Base-by-base conservation (phyloP, 371 early-diverging fungal species). In the Apophysomyces ossiformis region DNA sequence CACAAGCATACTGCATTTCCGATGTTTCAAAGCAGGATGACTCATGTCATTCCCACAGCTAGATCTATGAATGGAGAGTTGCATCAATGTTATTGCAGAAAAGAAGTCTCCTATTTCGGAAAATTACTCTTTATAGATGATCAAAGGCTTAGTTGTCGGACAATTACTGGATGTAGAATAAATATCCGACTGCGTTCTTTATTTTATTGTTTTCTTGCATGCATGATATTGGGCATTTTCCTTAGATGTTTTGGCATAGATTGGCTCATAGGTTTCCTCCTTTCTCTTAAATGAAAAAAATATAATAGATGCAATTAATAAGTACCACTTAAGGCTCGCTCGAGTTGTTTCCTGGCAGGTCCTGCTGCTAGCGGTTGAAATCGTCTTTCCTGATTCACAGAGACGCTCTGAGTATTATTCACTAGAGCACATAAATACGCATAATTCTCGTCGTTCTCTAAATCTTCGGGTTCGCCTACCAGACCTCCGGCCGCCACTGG, bases 391-490 rank as follows among this genome's bases (percentile, higher is more conserved):
- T 43, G 37, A 58, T 68, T 60, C 13, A 68, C 32, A 6, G 57
- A 13, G 6, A 68, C 44, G 37, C 64, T 63, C 37, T 58, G 60
- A 6, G 59, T 63, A 39, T 37, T 58, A 15, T 63, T 36, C 2
- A 64, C 39, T 12, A 58, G 36, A 47, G 39, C 39, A 38, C 32
- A 45, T 12, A 57, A 41, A 21, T 62, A 61, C 9, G 50, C 37
- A 21, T 68, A 59, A 12, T 64, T 54, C 32, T 68, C 64, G 59
- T 63, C 60, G 7, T 63, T 63, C 5, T 37, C 50, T 11, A 63
- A 46, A 37, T 70, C 71, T 37, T 67, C 67, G 1, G 71, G 76
- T 9, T 76, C 76, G n/a, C 76, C 73, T 5, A 76, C 76, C 7
- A 76, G 32, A 8, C 58, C 66, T 21, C 61, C 64, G 13, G 65